phyloP scores from a whole-genome alignment of 2,329 filamentous ascomycete genomes.

The Cladophialophora bantiana region DNA sequence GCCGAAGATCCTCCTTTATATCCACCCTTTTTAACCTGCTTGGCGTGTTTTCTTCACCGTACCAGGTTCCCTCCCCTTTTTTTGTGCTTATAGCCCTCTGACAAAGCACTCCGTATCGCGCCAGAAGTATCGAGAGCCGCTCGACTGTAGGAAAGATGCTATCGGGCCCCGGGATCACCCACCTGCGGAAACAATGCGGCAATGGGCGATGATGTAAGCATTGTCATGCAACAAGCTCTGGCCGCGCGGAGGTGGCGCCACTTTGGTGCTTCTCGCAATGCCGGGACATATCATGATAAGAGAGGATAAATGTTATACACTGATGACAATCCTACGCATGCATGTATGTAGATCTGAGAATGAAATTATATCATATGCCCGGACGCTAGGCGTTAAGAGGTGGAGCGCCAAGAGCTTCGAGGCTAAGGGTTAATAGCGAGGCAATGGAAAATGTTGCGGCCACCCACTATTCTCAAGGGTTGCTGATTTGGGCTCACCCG shows the following conservation, averaged over 20 bases:
- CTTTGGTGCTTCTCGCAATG: background rate
- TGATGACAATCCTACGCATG: no score
- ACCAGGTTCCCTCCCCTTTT: no score
- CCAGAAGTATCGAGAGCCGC: background rate
- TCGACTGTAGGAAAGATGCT: background rate
- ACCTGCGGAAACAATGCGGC: no score
- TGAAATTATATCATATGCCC: no score
- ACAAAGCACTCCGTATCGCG: background rate
- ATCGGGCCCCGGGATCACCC: no score
- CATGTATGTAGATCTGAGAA: no score
- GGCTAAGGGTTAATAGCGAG: no score
- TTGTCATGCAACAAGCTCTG: background rate
- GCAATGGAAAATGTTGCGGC: no score
- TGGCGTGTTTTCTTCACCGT: background rate
- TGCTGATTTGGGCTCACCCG: background rate
- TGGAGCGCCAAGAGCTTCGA: background rate
- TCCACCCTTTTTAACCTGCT: background rate
- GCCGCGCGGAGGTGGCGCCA: background rate
- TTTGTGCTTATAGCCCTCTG: background rate
- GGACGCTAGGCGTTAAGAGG: slow-evolving; percentile 2
- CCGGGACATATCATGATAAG: background rate
- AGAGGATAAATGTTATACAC: background rate
- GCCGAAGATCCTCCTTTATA: no score
- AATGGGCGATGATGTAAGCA: background rate
- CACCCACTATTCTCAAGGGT: no score